Percentiles rank a stretch among this genome's conserved stretches.
Evolutionary conservation across 768 basidiomycete species (phyloP).

Genomic region (Omphalotus guepiniiformis): DNA sequence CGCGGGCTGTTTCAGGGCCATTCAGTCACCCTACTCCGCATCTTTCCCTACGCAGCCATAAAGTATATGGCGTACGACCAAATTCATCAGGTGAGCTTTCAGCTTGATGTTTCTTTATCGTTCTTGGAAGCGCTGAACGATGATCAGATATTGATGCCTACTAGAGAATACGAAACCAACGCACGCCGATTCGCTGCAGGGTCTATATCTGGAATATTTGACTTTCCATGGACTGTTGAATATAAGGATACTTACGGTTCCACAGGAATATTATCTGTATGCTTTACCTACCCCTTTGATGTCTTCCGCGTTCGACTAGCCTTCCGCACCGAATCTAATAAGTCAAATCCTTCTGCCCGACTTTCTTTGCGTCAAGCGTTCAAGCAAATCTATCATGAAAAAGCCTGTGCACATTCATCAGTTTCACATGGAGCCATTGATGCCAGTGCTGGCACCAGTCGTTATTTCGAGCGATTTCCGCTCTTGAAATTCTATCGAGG

Average conservation of each 20-base stretch:
- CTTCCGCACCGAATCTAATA: slow-evolving; percentile 53
- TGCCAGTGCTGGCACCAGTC: slow-evolving; percentile 17
- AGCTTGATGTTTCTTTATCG: not conserved
- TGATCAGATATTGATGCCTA: slow-evolving; percentile 79
- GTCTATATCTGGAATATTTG: slow-evolving; percentile 69
- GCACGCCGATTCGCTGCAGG: slow-evolving; percentile 80
- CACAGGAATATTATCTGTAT: slow-evolving; percentile 80
- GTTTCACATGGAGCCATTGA: slow-evolving; percentile 20
- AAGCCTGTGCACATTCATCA: slow-evolving; percentile 24
- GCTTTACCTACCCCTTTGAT: slow-evolving; percentile 94
- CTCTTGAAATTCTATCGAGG: slow-evolving; percentile 94
- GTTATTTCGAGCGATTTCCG: slow-evolving; percentile 58
- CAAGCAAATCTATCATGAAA: slow-evolving; percentile 68
- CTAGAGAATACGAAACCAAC: slow-evolving; percentile 72
- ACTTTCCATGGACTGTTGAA: too few species aligned
- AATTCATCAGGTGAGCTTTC: slow-evolving; percentile 59
- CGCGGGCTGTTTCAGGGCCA: slow-evolving; percentile 93
- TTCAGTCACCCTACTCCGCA: slow-evolving; percentile 87
- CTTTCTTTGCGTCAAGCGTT: slow-evolving; percentile 59
- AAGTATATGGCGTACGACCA: slow-evolving; percentile 97
- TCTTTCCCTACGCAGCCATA: slow-evolving; percentile 96
- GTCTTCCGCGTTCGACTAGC: slow-evolving; percentile 95
- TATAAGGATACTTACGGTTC: too few species aligned
- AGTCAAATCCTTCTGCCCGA: slow-evolving; percentile 33
- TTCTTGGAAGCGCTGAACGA: not conserved